phyloP scores from a whole-genome alignment of 1,284 basidiomycete genomes.

The Ganoderma leucocontextum region DNA sequence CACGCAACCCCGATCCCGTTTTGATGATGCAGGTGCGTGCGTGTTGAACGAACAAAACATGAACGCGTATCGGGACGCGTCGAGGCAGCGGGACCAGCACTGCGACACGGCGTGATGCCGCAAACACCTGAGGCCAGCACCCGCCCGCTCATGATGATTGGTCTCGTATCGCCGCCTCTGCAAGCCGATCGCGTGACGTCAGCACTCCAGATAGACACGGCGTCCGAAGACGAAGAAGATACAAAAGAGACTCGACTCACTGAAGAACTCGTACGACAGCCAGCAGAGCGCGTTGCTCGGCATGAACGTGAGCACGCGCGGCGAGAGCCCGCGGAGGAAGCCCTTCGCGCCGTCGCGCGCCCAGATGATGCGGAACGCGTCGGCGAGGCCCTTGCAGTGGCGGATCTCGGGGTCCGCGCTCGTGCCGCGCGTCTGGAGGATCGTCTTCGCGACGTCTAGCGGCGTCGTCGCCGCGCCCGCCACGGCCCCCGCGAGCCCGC shows the following conservation, averaged over 20 bases:
- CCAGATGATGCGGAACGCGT: slow-evolving; percentile 93
- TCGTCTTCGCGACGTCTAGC: slow-evolving; percentile 98
- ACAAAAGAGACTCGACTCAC: slow-evolving; percentile 59
- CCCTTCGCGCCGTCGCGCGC: slow-evolving; percentile 86
- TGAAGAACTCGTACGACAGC: slow-evolving; percentile 97
- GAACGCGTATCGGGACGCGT: background rate
- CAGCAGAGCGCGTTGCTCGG: slow-evolving; percentile 98
- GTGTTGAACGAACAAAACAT: slow-evolving; percentile 10
- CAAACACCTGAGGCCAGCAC: background rate
- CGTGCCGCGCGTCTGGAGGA: slow-evolving; percentile 93
- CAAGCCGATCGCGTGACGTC: slow-evolving; percentile 17
- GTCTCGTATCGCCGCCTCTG: slow-evolving; percentile 75
- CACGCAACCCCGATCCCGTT: slow-evolving; percentile 1
- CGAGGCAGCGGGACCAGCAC: background rate
- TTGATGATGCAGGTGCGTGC: slow-evolving; percentile 4
- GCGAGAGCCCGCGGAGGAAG: slow-evolving; percentile 88
- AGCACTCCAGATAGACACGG: background rate
- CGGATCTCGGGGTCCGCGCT: slow-evolving; percentile 86
- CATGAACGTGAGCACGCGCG: slow-evolving; percentile 94
- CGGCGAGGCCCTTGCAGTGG: slow-evolving; percentile 84
- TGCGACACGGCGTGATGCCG: background rate
- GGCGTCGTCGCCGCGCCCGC: slow-evolving; percentile 97
- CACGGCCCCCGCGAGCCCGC: slow-evolving; percentile 92
- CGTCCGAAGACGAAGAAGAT: slow-evolving; percentile 2
- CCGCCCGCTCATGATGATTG: slow-evolving; percentile 5